These are phyloP conservation scores for Monosporascus sp. DNA, from an alignment of 2,329 filamentous ascomycete species.

Conservation along the genomic window DNA sequence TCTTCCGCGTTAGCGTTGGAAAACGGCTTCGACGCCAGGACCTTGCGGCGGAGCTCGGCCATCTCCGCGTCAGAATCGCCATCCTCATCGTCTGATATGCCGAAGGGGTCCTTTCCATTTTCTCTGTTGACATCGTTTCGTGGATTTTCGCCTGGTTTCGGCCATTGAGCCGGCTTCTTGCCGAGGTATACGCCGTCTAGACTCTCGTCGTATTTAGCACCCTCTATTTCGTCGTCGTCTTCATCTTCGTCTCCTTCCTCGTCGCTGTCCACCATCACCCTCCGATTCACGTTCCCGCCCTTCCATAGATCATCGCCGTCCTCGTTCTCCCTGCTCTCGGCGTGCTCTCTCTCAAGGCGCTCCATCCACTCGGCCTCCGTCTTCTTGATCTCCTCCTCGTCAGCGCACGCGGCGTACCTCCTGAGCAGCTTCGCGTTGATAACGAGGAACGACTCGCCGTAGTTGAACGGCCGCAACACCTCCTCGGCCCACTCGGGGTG, in stretches of 20 bases:
- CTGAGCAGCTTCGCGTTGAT: conserved; percentile 83
- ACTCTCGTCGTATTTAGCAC: conserved; percentile 39
- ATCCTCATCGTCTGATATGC: conserved; percentile 72
- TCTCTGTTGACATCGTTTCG: conserved; percentile 39
- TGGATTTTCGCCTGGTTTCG: conserved; percentile 20
- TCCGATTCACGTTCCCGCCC: conserved; percentile 81
- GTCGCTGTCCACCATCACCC: conserved; percentile 45
- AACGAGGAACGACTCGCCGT: conserved; percentile 81
- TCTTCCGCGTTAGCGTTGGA: conserved; percentile 48
- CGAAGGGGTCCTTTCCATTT: conserved; percentile 61
- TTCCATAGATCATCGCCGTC: conserved; percentile 78
- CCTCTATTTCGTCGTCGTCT: conserved; percentile 40
- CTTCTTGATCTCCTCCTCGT: conserved; percentile 77
- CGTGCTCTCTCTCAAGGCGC: conserved; percentile 84
- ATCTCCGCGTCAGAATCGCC: conserved; percentile 76
- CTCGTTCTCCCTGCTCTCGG: conserved; percentile 65
- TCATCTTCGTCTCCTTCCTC: conserved; percentile 46
- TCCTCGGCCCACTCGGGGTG: conserved; percentile 86
- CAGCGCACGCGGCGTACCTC: conserved; percentile 76
- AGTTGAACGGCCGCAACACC: conserved; percentile 78
- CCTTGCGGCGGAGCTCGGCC: conserved; percentile 83
- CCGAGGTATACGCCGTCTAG: conserved; percentile 58
- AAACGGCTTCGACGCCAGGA: conserved; percentile 90
- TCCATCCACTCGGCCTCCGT: conserved; percentile 84
- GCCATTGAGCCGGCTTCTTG: conserved; percentile 40